Conservation (phyloP, 495 filamentous ascomycete genomes). For the Neurospora africana region DNA sequence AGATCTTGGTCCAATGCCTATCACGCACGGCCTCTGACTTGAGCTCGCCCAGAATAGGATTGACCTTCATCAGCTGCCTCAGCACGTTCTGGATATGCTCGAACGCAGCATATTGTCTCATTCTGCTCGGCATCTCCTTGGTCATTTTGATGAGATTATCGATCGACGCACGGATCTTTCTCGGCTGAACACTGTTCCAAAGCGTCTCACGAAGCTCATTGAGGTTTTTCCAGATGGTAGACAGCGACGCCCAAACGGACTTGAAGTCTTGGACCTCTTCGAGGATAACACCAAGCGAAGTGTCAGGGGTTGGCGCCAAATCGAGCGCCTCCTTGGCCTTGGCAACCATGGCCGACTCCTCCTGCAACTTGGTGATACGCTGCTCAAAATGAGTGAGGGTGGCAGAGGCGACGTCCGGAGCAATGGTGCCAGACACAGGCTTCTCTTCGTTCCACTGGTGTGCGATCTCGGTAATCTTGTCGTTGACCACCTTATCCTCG, state of each 20-base stretch:
- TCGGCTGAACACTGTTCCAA: conserved; percentile 87
- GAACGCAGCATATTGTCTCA: conserved; percentile 98
- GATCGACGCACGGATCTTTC: conserved; percentile 79
- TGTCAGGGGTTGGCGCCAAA: conserved; percentile 66
- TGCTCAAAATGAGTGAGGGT: conserved; percentile 72
- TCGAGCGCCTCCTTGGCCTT: conserved; percentile 95
- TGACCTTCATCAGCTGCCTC: conserved; percentile 81
- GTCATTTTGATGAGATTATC: conserved; percentile 94
- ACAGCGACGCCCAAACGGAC: conserved; percentile 90
- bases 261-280: conserved; percentile 99
- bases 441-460: conserved; percentile 89
- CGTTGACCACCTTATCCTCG: conserved; percentile 80
- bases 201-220: conserved; percentile 84
- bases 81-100: conserved; percentile 91
- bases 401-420: conserved; percentile 72
- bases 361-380: conserved; percentile 68
- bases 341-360: conserved; percentile 85
- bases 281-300: conserved; percentile 64
- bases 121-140: conserved; percentile 97
- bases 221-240: conserved; percentile 92
- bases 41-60: conserved; percentile 75
- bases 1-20: conserved; percentile 94
- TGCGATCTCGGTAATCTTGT: conserved; percentile 76
- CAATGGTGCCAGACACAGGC: conserved; percentile 86
- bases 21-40: conserved; percentile 96